phyloP scores from a whole-genome alignment of 768 basidiomycete species.

The Tremella mesenterica region DNA sequence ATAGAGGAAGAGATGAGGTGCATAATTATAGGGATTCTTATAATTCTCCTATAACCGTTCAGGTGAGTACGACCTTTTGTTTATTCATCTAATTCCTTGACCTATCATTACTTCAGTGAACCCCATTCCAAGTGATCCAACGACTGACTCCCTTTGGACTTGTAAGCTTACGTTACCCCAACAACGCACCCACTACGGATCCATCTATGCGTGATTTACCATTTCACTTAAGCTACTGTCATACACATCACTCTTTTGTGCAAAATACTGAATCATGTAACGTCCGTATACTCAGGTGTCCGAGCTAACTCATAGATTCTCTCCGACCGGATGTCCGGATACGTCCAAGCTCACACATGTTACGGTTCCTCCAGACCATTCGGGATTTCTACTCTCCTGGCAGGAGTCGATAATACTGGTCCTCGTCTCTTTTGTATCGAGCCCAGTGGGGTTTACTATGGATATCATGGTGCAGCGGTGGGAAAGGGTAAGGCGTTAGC shows the following conservation, averaged over 20 bases:
- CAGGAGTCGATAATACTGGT: slow-evolving; percentile 76
- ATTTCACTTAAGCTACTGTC: no score
- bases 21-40: slow-evolving; percentile 63
- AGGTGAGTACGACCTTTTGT: slow-evolving; percentile 51
- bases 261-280: no score
- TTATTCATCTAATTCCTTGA: no score
- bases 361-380: slow-evolving; percentile 98
- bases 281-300: no score
- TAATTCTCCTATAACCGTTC: slow-evolving; percentile 64
- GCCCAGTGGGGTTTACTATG: slow-evolving; percentile 86
- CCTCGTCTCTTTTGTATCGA: slow-evolving; percentile 84
- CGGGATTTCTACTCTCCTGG: slow-evolving; percentile 86
- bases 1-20: slow-evolving; percentile 77
- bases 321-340: slow-evolving; percentile 73
- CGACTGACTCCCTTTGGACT: no score
- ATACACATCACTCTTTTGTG: no score
- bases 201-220: no score
- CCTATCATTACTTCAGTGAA: no score
- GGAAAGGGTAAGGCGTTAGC: slow-evolving; percentile 97
- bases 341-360: slow-evolving; percentile 89
- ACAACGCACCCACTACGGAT: no score
- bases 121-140: no score
- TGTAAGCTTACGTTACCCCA: no score
- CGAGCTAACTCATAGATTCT: slow-evolving; percentile 52
- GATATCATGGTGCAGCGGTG: slow-evolving; percentile 91